A percentile compares a stretch with the other conserved stretches of the same genome.
phyloP scores from a whole-genome alignment of 495 filamentous ascomycete genomes.

The Sordaria brevicollis region DNA sequence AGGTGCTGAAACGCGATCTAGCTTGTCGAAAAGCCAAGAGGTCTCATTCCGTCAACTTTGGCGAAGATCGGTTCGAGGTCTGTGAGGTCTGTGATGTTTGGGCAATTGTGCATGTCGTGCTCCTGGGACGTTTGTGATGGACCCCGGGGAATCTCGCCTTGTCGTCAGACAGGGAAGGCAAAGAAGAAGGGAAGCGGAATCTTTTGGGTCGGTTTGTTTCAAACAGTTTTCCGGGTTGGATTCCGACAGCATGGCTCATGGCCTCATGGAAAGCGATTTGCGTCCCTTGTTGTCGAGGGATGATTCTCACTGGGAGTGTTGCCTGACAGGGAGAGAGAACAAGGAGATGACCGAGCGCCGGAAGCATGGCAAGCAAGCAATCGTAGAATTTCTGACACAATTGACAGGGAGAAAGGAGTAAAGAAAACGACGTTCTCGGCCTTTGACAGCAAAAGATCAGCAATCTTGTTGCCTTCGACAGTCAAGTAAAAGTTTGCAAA shows the following conservation, averaged over 20 bases:
- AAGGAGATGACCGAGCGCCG: neutral
- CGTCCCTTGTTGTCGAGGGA: neutral
- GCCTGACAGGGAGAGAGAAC: neutral
- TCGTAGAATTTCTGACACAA: neutral
- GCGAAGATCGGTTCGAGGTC: neutral
- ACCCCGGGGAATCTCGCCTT: neutral
- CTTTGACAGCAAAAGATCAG: neutral
- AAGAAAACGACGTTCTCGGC: neutral
- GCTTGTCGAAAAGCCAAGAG: neutral
- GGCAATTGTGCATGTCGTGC: neutral
- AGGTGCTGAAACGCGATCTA: neutral
- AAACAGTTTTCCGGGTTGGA: neutral
- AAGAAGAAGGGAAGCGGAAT: neutral
- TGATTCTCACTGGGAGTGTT: neutral
- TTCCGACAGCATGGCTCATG: neutral
- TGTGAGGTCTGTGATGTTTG: neutral
- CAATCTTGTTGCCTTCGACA: neutral
- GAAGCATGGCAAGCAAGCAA: neutral
- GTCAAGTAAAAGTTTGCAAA: neutral
- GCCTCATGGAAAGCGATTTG: neutral
- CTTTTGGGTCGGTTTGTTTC: neutral
- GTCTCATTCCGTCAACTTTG: neutral
- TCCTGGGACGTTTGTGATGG: neutral
- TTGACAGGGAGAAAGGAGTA: neutral
- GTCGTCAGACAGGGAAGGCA: neutral